Conservation (phyloP, 2,329 filamentous ascomycete species). For the Botrytis pseudocinerea region DNA sequence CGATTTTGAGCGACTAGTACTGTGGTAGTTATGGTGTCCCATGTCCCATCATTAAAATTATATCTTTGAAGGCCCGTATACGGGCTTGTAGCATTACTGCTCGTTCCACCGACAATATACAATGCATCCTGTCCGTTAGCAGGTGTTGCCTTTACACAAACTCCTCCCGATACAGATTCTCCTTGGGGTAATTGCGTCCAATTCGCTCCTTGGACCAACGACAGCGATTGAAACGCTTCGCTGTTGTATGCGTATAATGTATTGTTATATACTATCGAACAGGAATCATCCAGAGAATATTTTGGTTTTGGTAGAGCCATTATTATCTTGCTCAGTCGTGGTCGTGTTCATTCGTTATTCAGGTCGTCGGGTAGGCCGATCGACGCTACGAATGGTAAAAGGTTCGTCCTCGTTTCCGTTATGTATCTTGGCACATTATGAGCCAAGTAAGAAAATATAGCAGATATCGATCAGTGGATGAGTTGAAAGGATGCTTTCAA, state of each 20-base stretch:
- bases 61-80: slow-evolving; percentile 78
- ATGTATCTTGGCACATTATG: slow-evolving; percentile 20
- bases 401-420: slow-evolving; percentile 17
- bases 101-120: slow-evolving; percentile 78
- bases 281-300: slow-evolving; percentile 71
- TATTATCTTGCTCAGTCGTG: slow-evolving; percentile 26
- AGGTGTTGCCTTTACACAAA: slow-evolving; percentile 72
- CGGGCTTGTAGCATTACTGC: slow-evolving; percentile 45
- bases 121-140: slow-evolving; percentile 57
- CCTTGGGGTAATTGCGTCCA: slow-evolving; percentile 70
- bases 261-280: slow-evolving; percentile 77
- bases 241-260: slow-evolving; percentile 82
- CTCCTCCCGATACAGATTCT: slow-evolving; percentile 69
- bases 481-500: slow-evolving; percentile 22
- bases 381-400: slow-evolving; percentile 16
- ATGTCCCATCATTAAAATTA: slow-evolving; percentile 55
- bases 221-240: slow-evolving; percentile 72
- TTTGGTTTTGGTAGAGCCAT: slow-evolving; percentile 63
- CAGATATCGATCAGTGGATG: slow-evolving; percentile 2
- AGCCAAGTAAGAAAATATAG: slow-evolving; percentile 8
- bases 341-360: slow-evolving; percentile 25
- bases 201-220: slow-evolving; percentile 65
- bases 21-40: slow-evolving; percentile 56
- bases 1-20: slow-evolving; percentile 55
- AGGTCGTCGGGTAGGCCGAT: slow-evolving; percentile 22